Evolutionary conservation across 2,329 filamentous ascomycete genomes (phyloP), one percentile per base, ranked within the genome.

Genomic region (Beauveria varroae): DNA sequence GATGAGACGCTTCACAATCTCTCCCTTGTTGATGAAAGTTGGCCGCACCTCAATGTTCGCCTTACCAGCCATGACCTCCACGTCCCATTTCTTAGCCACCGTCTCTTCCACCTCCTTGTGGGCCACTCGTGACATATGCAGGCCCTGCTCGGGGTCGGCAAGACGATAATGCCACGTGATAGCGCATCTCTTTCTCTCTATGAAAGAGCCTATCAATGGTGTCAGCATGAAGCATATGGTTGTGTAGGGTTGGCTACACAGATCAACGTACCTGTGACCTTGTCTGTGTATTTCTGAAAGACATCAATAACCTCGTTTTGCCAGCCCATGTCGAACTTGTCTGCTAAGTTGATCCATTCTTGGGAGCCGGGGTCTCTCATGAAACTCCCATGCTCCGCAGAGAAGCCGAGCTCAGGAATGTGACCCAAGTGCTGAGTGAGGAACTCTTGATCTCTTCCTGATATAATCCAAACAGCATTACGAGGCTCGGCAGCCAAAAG

Each of bases 381-480:
- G 73, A 98, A 99, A 70, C 92, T 96, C 57, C 95, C 95, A 71
- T 99, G 95, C 76, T 99, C 95, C 1, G 95, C 95, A 68, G 91
- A 96, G 70, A 99, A 88, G n/a, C 95, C 95, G 14, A 99, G 80
- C 70, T 90, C 86, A 1, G 85, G 74, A 66, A 98, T 96, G 74
- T 96, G 89, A n/a, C 93, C 95, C 72, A 98, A 86, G 78, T 93
- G 93, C 66, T 96, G 88, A 66, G 89, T 86, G 63, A 99, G 77
- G 76, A 99, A 99, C 8, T 88, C 88, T 71, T 96, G 92, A 69
- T 98, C 93, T 65, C 95, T 87, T 12, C 95, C 95, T 58, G 91
- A 96, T 69, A 99, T 97, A 71, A 99, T 96, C 95, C 95, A 99
- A n/a, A 99, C 92, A 1, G 86, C 83, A 69, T 98, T 99, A 61